Percentiles rank a stretch among this genome's conserved stretches.
Evolutionary conservation across 169 alveolate genomes (phyloP).

Genomic region (Sarcocystis neurona): DNA sequence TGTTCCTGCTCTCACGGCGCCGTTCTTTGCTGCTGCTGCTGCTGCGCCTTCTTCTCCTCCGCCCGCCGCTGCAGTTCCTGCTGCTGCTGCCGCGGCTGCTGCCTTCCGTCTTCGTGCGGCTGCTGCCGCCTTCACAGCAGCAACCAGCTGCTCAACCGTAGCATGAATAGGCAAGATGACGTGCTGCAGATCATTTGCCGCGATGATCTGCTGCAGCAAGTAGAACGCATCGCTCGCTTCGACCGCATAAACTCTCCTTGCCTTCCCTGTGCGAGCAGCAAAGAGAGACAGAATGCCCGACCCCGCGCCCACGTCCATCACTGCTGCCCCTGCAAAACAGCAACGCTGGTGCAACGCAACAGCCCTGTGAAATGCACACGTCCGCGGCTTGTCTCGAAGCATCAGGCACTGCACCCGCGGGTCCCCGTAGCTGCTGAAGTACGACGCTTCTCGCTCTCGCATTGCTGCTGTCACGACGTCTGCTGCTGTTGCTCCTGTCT

Average conservation of each 20-base stretch:
- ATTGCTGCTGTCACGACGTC: too few species aligned
- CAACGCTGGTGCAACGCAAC: neutral
- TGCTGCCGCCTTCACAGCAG: conserved; percentile 38
- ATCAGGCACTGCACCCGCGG: conserved; percentile 70
- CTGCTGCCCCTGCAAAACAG: conserved; percentile 35
- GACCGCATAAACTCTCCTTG: conserved; percentile 82
- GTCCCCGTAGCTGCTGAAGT: conserved; percentile 66
- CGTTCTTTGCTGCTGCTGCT: too few species aligned
- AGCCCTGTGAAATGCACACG: conserved; percentile 49
- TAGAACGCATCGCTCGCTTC: conserved; percentile 79
- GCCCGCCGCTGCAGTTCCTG: too few species aligned
- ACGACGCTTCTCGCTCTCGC: too few species aligned
- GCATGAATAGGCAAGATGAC: conserved; percentile 74
- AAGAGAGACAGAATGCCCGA: conserved; percentile 82
- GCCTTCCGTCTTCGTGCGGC: too few species aligned
- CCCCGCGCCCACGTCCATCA: conserved; percentile 89
- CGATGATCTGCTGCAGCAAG: conserved; percentile 73
- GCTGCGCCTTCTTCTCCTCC: too few species aligned
- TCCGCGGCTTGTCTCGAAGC: conserved; percentile 72
- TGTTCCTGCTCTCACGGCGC: too few species aligned
- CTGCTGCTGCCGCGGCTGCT: too few species aligned
- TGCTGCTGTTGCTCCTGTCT: too few species aligned
- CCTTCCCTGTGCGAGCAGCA: conserved; percentile 85
- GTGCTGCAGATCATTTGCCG: conserved; percentile 74
- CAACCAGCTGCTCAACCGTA: conserved; percentile 78